Percentiles rank a stretch among this genome's conserved stretches.
Evolutionary conservation across 2,329 filamentous ascomycete species (phyloP).

Genomic region (Epichloe sibirici): DNA sequence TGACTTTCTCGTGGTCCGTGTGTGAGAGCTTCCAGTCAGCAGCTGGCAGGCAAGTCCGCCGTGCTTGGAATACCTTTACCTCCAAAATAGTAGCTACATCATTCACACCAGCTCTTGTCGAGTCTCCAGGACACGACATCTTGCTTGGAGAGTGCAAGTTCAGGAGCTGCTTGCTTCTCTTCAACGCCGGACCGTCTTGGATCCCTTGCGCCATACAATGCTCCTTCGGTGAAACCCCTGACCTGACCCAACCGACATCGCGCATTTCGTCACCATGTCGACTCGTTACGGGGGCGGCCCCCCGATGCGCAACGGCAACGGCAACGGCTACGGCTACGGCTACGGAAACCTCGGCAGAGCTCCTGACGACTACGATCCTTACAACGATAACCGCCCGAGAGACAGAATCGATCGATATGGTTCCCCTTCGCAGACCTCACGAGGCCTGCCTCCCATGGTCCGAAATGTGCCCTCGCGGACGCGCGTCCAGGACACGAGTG

Average conservation of each 20-base stretch:
- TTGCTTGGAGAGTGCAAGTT: background rate
- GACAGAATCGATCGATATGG: conserved; percentile 33
- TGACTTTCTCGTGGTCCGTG: background rate
- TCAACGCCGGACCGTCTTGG: background rate
- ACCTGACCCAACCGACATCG: background rate
- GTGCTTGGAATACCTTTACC: background rate
- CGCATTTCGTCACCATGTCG: conserved; percentile 28
- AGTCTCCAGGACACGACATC: background rate
- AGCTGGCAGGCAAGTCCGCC: background rate
- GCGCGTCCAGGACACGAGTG: conserved; percentile 32
- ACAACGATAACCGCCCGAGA: conserved; percentile 28
- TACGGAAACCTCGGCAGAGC: conserved; percentile 29
- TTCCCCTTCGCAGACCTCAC: conserved; percentile 21
- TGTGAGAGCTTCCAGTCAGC: background rate
- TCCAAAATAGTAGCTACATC: background rate
- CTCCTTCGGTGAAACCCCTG: conserved; percentile 1
- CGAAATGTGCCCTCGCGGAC: conserved; percentile 24
- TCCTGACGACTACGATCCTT: conserved; percentile 37
- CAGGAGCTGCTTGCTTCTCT: background rate
- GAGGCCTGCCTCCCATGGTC: conserved; percentile 17
- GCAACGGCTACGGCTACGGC: conserved; percentile 27
- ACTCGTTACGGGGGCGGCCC: conserved; percentile 33
- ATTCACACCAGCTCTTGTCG: background rate
- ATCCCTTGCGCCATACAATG: conserved; percentile 7
- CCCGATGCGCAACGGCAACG: conserved; percentile 24